phyloP scores from a whole-genome alignment of 768 basidiomycete genomes.

The Suillus tomentosus region DNA sequence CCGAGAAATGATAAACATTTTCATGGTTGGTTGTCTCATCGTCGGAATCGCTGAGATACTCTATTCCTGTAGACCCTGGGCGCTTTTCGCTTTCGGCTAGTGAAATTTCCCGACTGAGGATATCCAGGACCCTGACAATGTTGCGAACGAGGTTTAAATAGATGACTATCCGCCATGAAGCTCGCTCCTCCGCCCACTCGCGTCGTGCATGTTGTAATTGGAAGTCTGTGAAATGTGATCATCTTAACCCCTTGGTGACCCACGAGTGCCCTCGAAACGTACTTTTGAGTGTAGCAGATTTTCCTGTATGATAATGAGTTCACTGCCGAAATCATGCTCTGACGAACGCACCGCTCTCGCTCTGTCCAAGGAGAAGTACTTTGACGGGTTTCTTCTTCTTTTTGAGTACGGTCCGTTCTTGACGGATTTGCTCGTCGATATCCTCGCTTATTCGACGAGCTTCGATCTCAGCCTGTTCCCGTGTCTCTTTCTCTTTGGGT shows the following conservation, averaged over 20 bases:
- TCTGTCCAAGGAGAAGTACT: constrained; percentile 73
- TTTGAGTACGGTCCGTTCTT: constrained; percentile 57
- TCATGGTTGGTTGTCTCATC: constrained; percentile 17
- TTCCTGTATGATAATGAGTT: constrained; percentile 40
- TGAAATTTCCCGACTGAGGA: constrained; percentile 58
- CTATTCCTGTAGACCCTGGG: constrained; percentile 2
- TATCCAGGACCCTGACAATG: constrained; percentile 61
- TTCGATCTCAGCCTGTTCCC: constrained; percentile 63
- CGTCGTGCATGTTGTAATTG: constrained; percentile 71
- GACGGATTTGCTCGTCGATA: constrained; percentile 73
- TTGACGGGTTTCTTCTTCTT: constrained; percentile 72
- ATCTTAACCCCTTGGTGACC: constrained; percentile 15
- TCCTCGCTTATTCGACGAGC: constrained; percentile 67
- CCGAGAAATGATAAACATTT: constrained; percentile 47
- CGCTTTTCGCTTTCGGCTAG: constrained; percentile 31
- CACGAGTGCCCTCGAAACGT: constrained; percentile 18
- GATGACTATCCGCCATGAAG: constrained; percentile 74
- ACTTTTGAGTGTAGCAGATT: constrained; percentile 83
- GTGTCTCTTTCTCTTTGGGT: constrained; percentile 49
- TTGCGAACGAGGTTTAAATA: constrained; percentile 81
- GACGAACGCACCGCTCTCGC: constrained; percentile 57
- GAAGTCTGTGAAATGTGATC: constrained; percentile 49
- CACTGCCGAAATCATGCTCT: constrained; percentile 9
- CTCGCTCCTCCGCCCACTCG: constrained; percentile 70
- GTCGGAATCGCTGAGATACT: constrained; percentile 17